Base-by-base conservation (phyloP, 106 monocot species). In the Gastrodia elata region DNA sequence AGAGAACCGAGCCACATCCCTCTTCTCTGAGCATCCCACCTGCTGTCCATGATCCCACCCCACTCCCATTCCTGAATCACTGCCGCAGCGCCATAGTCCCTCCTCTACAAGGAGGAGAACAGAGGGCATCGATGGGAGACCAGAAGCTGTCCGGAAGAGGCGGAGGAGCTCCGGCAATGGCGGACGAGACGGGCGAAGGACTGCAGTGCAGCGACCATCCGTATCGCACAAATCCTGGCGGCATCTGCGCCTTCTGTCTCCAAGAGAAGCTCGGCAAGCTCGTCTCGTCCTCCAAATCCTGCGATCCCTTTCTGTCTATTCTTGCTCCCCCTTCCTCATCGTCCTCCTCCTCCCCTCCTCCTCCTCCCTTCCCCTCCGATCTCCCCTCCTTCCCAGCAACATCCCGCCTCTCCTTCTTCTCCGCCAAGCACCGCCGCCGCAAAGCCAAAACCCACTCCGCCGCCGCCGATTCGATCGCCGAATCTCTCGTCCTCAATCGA, bases 251-350 rank as follows among this genome's bases (percentile, higher is more conserved):
- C 22, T 84, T 91, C 71, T 91, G 90, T 70, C 80, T 91, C 9
- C 90, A 91, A 67, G 90, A 91, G 71, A 91, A 91, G 84, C 87
- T 91, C 24, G 87, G 90, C 65, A 87, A 84, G 82, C 80, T 91
- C 38, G 84, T 91, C 36, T 84, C 87, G 32, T 91, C 90, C 32
- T 82, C 86, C 56, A 79, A 81, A 59, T 71, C 77, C 68, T 78
- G 80, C 72, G 72, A 15, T 75, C 72, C 59, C 22, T 81, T 83
- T 74, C 72, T 75, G 58, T 58, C 82, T 52, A 69, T 65, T 38
- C 72, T 38, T 34, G 78, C 73, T 13, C 78, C 77, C 16, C 65
- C 83, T 8, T 84, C 84, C 48, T 65, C 81, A 56, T 78, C 73
- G 39, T 73, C 84, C n/a, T 75, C 82, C 6, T 67, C 88, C 69